Conservation (phyloP, 345 rosid species). For the Physaria fendleri region DNA sequence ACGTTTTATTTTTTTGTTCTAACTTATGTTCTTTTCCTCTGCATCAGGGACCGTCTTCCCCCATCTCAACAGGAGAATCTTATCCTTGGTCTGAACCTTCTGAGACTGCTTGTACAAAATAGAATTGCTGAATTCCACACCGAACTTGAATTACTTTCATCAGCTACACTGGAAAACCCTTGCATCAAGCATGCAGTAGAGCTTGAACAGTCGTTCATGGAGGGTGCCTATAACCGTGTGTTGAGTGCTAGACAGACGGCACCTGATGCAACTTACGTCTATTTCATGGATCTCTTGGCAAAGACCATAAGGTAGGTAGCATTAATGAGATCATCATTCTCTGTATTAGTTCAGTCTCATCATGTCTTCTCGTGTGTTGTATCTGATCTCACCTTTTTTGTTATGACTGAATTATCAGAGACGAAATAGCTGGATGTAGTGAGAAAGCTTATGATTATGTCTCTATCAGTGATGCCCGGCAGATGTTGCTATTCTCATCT, state of each 20-base stretch:
- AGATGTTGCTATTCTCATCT: slow-evolving; percentile 75
- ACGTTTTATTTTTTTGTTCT: background rate
- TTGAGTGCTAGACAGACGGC: slow-evolving; percentile 85
- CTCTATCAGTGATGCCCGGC: slow-evolving; percentile 56
- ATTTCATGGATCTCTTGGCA: slow-evolving; percentile 98
- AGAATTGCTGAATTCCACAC: slow-evolving; percentile 98
- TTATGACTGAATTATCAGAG: slow-evolving; percentile 35
- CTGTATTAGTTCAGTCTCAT: background rate
- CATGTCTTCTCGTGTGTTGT: background rate
- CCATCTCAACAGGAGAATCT: slow-evolving; percentile 77
- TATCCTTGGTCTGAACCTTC: slow-evolving; percentile 85
- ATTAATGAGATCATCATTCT: background rate
- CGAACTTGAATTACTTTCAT: slow-evolving; percentile 76
- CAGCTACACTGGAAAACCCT: slow-evolving; percentile 70
- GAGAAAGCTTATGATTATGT: slow-evolving; percentile 96
- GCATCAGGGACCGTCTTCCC: slow-evolving; percentile 57
- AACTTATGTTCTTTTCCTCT: slow-evolving; percentile 6
- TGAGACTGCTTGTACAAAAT: slow-evolving; percentile 90
- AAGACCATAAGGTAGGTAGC: slow-evolving; percentile 93
- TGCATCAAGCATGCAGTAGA: slow-evolving; percentile 95
- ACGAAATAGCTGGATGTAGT: slow-evolving; percentile 98
- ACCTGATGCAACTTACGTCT: slow-evolving; percentile 77
- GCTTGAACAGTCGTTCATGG: slow-evolving; percentile 99
- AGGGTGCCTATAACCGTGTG: slow-evolving; percentile 96
- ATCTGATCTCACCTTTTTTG: background rate